Evolutionary conservation across 306 rosid genomes (phyloP).

Genomic region (Ormosia semicastrata): DNA sequence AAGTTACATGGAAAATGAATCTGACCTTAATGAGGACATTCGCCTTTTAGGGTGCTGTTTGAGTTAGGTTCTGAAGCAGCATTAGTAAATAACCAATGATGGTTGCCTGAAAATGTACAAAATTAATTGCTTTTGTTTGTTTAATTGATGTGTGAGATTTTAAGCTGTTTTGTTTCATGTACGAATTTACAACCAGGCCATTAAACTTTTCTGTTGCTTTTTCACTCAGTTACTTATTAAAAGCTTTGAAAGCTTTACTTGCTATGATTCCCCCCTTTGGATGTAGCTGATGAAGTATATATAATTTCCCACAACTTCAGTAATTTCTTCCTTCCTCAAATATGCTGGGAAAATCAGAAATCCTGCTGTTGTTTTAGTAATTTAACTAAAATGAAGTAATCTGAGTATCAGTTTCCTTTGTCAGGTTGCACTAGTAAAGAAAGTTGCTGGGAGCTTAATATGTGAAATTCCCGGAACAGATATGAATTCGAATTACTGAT

Average conservation of each 20-base stretch:
- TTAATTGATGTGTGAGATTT: constrained; percentile 26
- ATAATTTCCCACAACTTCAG: too few species aligned
- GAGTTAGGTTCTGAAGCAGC: constrained; percentile 17
- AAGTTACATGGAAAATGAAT: not conserved
- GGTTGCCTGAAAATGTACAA: not conserved
- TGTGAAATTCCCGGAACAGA: not conserved
- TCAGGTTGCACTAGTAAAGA: not conserved
- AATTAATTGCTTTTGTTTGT: not conserved
- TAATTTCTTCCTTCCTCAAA: not conserved
- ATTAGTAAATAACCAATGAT: not conserved
- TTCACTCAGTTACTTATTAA: not conserved
- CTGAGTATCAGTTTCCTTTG: not conserved
- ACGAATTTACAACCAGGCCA: not conserved
- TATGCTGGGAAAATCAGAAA: not conserved
- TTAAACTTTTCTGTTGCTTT: not conserved
- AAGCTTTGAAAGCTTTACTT: constrained; percentile 7
- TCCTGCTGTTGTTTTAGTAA: not conserved
- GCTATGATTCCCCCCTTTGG: not conserved
- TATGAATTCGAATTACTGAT: not conserved
- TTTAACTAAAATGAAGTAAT: not conserved
- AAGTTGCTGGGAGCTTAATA: not conserved
- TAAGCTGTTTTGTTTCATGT: not conserved
- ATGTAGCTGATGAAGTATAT: too few species aligned
- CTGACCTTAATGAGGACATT: not conserved
- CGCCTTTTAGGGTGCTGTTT: constrained; percentile 1